phyloP scores from a whole-genome alignment of 225 moss, liverwort and hornwort species.

The Polytrichum formosum region DNA sequence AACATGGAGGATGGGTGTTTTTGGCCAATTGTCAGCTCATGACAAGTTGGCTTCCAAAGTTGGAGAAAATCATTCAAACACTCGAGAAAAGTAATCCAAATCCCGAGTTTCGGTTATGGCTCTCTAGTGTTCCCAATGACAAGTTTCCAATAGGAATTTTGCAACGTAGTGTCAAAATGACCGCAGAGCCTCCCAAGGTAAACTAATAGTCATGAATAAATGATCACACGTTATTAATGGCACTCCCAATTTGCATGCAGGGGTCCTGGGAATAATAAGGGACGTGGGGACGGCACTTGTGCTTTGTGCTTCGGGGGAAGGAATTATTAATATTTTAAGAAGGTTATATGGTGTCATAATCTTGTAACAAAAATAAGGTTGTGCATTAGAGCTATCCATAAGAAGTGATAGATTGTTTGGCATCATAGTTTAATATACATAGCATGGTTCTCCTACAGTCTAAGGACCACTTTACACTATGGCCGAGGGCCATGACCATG shows the following conservation, averaged over 20 bases:
- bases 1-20: conserved; percentile 77
- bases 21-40: conserved; percentile 82
- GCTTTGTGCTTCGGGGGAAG: no score
- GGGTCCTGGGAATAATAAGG: no score
- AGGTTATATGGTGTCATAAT: not conserved
- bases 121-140: conserved; percentile 76
- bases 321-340: no score
- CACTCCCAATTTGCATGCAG: no score
- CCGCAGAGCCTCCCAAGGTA: conserved; percentile 83
- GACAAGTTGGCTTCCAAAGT: conserved; percentile 78
- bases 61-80: conserved; percentile 71
- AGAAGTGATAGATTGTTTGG: no score
- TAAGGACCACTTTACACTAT: no score
- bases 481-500: no score
- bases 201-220: not conserved
- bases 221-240: not conserved
- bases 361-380: no score
- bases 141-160: conserved; percentile 79
- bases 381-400: no score
- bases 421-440: no score
- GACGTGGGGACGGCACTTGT: no score
- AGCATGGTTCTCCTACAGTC: no score
- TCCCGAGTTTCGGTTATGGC: conserved; percentile 67
- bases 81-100: conserved; percentile 67
- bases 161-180: conserved; percentile 83